phyloP scores from a whole-genome alignment of 2,329 filamentous ascomycete genomes.

The Trichoderma harzianum region DNA sequence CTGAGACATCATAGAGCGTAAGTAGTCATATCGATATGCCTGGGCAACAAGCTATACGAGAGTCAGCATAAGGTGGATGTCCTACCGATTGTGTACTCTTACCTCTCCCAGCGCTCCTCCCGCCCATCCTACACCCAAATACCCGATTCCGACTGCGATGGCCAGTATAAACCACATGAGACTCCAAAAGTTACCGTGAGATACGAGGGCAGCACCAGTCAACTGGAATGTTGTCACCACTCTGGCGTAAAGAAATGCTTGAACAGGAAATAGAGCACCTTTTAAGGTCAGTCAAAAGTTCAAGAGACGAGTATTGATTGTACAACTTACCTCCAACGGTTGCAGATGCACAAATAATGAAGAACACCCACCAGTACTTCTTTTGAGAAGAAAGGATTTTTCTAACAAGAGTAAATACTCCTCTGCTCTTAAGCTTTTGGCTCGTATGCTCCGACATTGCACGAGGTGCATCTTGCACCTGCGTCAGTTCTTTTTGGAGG shows the following conservation, averaged over 20 bases:
- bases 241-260: not conserved
- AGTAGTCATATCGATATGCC: not conserved
- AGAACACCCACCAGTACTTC: not conserved
- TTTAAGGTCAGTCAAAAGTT: not conserved
- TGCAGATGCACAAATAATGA: not conserved
- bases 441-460: not conserved
- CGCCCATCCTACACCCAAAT: not conserved
- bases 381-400: not conserved
- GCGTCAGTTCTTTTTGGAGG: not conserved
- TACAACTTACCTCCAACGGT: not conserved
- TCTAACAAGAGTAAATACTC: not conserved
- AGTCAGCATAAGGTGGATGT: not conserved
- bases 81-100: not conserved
- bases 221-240: not conserved
- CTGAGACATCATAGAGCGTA: not conserved
- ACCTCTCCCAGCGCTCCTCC: not conserved
- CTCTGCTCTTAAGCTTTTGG: not conserved
- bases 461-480: not conserved
- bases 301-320: not conserved
- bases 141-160: not conserved
- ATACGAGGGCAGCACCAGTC: not conserved
- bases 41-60: not conserved
- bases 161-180: not conserved
- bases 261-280: not conserved
- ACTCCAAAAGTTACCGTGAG: not conserved